Evolutionary conservation across 345 rosid genomes (phyloP).

Genomic region (Eucalyptus marginata): DNA sequence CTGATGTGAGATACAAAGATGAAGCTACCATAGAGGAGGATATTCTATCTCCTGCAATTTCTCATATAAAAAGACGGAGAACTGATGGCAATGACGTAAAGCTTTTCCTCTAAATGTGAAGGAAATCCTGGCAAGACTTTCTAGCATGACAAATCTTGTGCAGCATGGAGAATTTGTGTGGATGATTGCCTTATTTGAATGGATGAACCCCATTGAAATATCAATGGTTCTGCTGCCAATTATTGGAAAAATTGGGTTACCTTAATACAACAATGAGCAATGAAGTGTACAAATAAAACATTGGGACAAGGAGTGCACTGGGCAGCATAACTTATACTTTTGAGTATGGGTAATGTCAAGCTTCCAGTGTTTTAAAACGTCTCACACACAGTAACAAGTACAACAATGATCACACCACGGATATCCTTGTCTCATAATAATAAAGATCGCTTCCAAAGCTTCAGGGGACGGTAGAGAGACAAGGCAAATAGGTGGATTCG

Average conservation of each 20-base stretch:
- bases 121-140: neutral
- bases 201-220: too few relatives aligned
- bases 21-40: slow-evolving; percentile 6
- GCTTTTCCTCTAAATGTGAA: neutral
- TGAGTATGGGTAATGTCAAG: neutral
- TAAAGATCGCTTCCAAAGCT: neutral
- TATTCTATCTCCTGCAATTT: slow-evolving; percentile 5
- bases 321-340: too few relatives aligned
- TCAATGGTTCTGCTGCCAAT: too few relatives aligned
- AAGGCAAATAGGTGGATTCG: neutral
- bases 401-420: neutral
- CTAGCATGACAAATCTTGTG: neutral
- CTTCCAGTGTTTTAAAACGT: neutral
- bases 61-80: slow-evolving; percentile 54
- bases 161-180: too few relatives aligned
- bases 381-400: neutral
- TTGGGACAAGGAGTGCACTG: too few relatives aligned
- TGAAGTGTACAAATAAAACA: too few relatives aligned
- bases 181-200: too few relatives aligned
- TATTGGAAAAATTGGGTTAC: too few relatives aligned
- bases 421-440: neutral
- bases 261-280: too few relatives aligned
- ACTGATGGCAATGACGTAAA: slow-evolving; percentile 17
- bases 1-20: slow-evolving; percentile 4
- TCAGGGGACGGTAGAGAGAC: neutral